Conservation (phyloP, 495 filamentous ascomycete genomes). For the Trichoderma orchidacearum region DNA sequence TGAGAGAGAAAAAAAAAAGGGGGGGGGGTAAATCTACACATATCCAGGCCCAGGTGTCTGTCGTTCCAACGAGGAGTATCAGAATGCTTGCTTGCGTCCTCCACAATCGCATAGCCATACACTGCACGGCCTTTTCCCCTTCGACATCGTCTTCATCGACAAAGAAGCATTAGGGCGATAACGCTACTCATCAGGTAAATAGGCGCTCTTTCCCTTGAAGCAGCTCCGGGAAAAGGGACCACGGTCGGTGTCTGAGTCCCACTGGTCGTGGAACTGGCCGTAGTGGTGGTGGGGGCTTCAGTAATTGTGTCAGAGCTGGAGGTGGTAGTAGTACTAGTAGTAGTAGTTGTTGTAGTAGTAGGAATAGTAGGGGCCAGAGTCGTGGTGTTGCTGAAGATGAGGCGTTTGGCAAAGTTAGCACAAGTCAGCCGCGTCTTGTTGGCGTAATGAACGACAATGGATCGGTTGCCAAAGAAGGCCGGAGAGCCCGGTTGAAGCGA, state of each 20-base stretch:
- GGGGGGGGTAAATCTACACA: no score
- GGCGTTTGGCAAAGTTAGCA: slow-evolving; percentile 43
- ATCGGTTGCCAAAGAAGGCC: slow-evolving; percentile 69
- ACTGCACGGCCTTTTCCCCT: no score
- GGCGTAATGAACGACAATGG: slow-evolving; percentile 59
- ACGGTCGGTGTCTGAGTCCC: not conserved
- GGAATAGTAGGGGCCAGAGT: not conserved
- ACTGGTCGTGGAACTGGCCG: not conserved
- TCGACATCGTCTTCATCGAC: not conserved
- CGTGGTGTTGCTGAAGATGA: slow-evolving; percentile 5
- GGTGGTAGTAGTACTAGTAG: not conserved
- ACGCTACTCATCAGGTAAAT: not conserved
- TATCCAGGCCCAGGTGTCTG: not conserved
- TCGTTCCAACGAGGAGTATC: no score
- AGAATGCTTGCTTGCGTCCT: no score
- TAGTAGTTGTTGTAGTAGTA: not conserved
- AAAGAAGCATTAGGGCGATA: not conserved
- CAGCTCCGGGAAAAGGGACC: not conserved
- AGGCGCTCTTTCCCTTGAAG: not conserved
- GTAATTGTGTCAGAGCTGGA: not conserved
- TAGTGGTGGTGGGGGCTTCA: not conserved
- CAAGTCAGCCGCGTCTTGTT: slow-evolving; percentile 62
- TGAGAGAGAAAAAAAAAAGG: not conserved
- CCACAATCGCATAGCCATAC: no score
- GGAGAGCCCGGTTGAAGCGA: slow-evolving; percentile 40